A percentile compares a stretch with the other conserved stretches of the same genome.
These are phyloP conservation scores for Cocos nucifera DNA, from an alignment of 176 grass and related monocot species.

Conservation along the genomic window DNA sequence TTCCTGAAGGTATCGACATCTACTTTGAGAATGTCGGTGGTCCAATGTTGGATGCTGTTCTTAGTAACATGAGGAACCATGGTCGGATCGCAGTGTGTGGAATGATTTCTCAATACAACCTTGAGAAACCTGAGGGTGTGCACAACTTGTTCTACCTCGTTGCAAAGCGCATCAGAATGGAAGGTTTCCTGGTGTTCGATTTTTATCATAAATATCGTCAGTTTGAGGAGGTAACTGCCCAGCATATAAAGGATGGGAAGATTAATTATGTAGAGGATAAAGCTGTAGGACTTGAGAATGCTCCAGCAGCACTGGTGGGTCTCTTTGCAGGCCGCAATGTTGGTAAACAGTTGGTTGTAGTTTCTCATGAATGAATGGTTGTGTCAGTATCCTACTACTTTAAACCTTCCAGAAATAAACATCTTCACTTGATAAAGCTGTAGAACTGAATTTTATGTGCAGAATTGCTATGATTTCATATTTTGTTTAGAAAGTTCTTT, in stretches of 20 bases:
- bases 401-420: too few species aligned
- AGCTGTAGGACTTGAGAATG: conserved; percentile 37
- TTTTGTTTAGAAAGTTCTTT: too few species aligned
- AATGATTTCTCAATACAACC: neutral
- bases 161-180: conserved; percentile 27
- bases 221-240: conserved; percentile 26
- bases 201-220: conserved; percentile 31
- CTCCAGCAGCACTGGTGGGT: conserved; percentile 34
- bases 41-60: neutral
- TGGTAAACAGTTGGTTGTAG: conserved; percentile 59
- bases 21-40: neutral
- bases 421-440: too few species aligned
- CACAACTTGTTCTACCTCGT: conserved; percentile 20
- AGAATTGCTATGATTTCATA: too few species aligned
- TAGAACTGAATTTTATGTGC: too few species aligned
- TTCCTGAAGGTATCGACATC: conserved; percentile 18
- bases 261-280: conserved; percentile 46
- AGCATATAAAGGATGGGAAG: conserved; percentile 34
- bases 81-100: neutral
- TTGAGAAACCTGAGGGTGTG: neutral
- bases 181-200: conserved; percentile 42
- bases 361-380: conserved; percentile 9
- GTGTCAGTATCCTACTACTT: too few species aligned
- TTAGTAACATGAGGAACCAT: neutral
- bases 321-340: conserved; percentile 57